Evolutionary conservation across 371 early-diverging fungal genomes (phyloP), one percentile per base, ranked within the genome.

Genomic region (Mucor indicus): DNA sequence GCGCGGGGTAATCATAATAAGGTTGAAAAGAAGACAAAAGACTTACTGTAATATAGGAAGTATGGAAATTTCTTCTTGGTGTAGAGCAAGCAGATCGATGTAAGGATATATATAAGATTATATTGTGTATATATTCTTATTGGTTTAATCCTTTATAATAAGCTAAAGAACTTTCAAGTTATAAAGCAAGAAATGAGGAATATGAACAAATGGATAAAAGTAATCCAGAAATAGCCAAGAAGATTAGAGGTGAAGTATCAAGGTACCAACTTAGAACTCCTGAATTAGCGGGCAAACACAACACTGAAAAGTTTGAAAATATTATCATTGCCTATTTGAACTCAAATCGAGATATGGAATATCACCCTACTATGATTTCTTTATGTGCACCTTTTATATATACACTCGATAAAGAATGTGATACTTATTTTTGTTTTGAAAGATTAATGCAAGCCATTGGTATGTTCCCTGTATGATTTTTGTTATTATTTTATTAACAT

Each of bases 41-140:
- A 11, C 29, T 11, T 29, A 2, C 13, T 20, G n/a, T 22, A 6
- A 21, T 38, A 38, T 73, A 84, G 83, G 86, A 86, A 38, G 90
- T 85, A 24, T 93, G 93, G 93, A 81, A 88, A 68, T 91, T 80
- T 50, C 71, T 93, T 42, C 77, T 93, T n/a, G 90, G 87, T 22
- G 84, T 91, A 9, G 83, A 86, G 59, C 75, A 81, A 42, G 72
- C 90, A 7, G 90, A 92, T 72, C 75, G 89, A 57, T 85, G 89
- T 85, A 80, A 68, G 75, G 73, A 53, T 2, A 15, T 27, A 20
- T 3, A 35, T 39, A 31, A n/a, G n/a, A n/a, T n/a, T 11, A 19
- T 20, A 17, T 24, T 24, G 6, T 36, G n/a, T 38, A 25, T 15
- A 29, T 15, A 27, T 29, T 30, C 25, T 17, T 44, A 20, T 54